Evolutionary conservation across 805 yeast genomes (phyloP), one percentile per base, ranked within the genome.

Genomic region (Metschnikowia noctiluminum): DNA sequence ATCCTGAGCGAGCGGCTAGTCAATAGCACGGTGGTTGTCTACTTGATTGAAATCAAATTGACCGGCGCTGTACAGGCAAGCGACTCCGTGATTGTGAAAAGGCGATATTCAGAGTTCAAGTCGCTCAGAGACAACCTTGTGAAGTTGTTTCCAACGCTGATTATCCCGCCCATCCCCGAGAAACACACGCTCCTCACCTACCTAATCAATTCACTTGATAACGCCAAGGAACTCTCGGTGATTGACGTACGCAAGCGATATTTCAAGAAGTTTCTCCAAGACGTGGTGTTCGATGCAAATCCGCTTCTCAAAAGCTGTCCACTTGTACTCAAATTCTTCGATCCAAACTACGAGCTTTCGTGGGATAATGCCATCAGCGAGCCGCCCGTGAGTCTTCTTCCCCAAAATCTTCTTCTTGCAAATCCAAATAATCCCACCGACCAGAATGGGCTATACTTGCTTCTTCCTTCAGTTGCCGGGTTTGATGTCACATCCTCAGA

Each of bases 331-430:
- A 77, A 77, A 53, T 80, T 80, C 51, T 59, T 80, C 32, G 83
- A 79, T 55, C 81, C 81, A 6, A 64, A 68, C 61, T 73, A 70
- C 43, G 81, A 77, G 52, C 64, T 68, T 48, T 68, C 76, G 50
- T 80, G 83, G 83, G 61, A 64, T n/a, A 72, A 77, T 56, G 76
- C 78, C 1, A 66, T 78, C 45, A 73, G 74, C 49, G 77, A 73
- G 53, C 76, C 77, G 1, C 78, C 78, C 2, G 68, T 68, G 9
- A 71, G 66, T 45, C 55, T 71, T 28, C 64, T 80, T 3, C 80
- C 84, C 3, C 70, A 73, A 42, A 77, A 78, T 40, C 61, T 77
- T 35, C 59, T 80, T 16, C 62, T 80, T 14, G 74, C 79, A 4
- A 78, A 80, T 31, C 80, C 83, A 1, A 57, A 72, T 34, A 62